Evolutionary conservation across 768 basidiomycete genomes (phyloP), one percentile per base, ranked within the genome.

Genomic region (Ephemerocybe angulata): DNA sequence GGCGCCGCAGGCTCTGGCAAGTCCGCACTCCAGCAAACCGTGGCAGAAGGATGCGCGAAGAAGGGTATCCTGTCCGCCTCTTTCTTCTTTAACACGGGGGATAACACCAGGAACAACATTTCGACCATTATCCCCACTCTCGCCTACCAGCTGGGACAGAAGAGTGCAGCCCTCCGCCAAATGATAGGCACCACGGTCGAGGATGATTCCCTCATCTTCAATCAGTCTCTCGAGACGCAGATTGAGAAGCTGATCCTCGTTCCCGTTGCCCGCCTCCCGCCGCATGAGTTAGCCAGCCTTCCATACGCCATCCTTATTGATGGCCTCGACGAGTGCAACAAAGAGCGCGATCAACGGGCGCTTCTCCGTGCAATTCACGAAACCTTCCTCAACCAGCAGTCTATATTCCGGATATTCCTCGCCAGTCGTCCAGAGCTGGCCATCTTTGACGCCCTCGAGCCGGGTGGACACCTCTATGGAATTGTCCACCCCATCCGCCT

Each of bases 271-370:
- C 40, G 21, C 13, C 41, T 53, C 5, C n/a, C n/a, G n/a, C 52
- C 12, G 4, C 17, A 5, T 11, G 27, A 31, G 1, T 15, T 5
- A 4, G 31, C 53, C 10, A 13, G 11, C 11, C 19, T 37, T 6
- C 40, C 27, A 11, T n/a, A 53, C 3, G 49, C 21, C 22, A 44
- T 60, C 42, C 49, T 54, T 24, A 42, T 60, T 15, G 58, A 60
- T 21, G 58, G 58, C 3, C 40, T 50, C 19, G 59, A 63, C 41
- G 62, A 63, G n/a, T 63, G 59, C 38, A 19, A 29, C 4, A 55
- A 52, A 3, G 44, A 50, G 21, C 19, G 53, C 3, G 30, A 47
- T n/a, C 59, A 63, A 29, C 29, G 37, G 13, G 44, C 57, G 15
- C 42, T 59, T 31, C 29, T 60, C 10, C 22, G 37, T 8, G 33